Percentiles rank a stretch among this genome's conserved stretches.
Conservation (phyloP, 2,329 filamentous ascomycete species). For the Phaeosphaeriaceae sp. region DNA sequence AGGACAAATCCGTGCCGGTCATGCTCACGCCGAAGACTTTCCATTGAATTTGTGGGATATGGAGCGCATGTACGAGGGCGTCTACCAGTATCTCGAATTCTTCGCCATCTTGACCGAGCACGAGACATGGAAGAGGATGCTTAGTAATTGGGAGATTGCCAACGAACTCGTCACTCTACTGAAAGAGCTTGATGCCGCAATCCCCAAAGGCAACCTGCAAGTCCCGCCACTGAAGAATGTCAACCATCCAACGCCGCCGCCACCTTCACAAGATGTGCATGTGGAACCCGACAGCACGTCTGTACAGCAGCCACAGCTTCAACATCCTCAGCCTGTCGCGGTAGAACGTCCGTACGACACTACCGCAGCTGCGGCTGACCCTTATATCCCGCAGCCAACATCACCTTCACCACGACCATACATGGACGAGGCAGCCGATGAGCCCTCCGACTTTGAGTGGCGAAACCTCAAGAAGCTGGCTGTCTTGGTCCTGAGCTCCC, state of each 20-base stretch:
- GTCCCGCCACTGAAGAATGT: constrained; percentile 65
- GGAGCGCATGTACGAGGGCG: constrained; percentile 93
- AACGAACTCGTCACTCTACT: constrained; percentile 89
- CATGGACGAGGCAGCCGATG: constrained; percentile 59
- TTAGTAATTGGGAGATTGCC: constrained; percentile 90
- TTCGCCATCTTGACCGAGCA: constrained; percentile 89
- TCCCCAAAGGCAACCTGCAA: constrained; percentile 67
- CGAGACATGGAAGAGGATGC: constrained; percentile 78
- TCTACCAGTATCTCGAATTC: constrained; percentile 94
- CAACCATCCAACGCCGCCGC: constrained; percentile 39
- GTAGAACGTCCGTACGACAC: constrained; percentile 73
- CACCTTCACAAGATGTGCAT: constrained; percentile 41
- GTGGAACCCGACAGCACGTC: constrained; percentile 21
- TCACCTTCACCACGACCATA: constrained; percentile 51
- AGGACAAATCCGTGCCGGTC: constrained; percentile 81
- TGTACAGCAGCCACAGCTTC: constrained; percentile 8
- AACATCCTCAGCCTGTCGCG: constrained; percentile 46
- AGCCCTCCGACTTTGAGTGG: constrained; percentile 72
- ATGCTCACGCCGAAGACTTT: constrained; percentile 82
- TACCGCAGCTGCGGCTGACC: constrained; percentile 53
- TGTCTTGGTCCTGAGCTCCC: constrained; percentile 84
- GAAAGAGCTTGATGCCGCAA: constrained; percentile 84
- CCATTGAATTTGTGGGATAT: constrained; percentile 97
- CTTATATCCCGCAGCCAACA: constrained; percentile 49
- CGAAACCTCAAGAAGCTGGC: constrained; percentile 92